Conservation (phyloP, 2,329 filamentous ascomycete species). For the Cercospora nicotianae region DNA sequence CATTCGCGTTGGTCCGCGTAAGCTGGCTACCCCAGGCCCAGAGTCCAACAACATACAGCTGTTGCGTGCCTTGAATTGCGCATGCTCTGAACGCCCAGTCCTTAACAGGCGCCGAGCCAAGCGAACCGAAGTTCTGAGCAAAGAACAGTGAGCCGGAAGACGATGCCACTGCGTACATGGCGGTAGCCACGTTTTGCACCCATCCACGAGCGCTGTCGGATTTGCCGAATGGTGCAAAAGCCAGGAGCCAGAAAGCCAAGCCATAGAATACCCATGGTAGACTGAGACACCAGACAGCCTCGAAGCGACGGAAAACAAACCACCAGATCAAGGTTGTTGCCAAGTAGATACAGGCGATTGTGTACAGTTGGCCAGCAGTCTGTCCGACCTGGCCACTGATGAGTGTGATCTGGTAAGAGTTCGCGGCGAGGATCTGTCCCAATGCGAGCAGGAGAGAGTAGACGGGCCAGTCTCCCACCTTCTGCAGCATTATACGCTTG, state of each 20-base stretch:
- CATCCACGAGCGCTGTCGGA: conserved; percentile 48
- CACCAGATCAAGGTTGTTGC: conserved; percentile 62
- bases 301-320: conserved; percentile 59
- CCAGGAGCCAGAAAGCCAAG: conserved; percentile 63
- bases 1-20: conserved; percentile 47
- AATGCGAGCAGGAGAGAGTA: conserved; percentile 63
- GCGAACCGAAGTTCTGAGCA: conserved; percentile 60
- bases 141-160: conserved; percentile 66
- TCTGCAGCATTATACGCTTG: conserved; percentile 56
- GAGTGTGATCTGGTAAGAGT: conserved; percentile 68
- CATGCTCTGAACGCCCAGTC: conserved; percentile 68
- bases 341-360: conserved; percentile 61
- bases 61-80: conserved; percentile 65
- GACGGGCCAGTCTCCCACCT: conserved; percentile 64
- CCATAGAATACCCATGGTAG: conserved; percentile 65
- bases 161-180: conserved; percentile 62
- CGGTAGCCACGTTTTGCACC: conserved; percentile 63
- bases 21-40: conserved; percentile 67
- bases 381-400: conserved; percentile 63
- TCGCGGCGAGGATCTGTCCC: conserved; percentile 64
- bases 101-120: conserved; percentile 58
- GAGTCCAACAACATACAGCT: conserved; percentile 63
- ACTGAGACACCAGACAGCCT: conserved; percentile 59
- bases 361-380: conserved; percentile 60
- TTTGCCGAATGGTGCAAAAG: conserved; percentile 57